phyloP scores from a whole-genome alignment of 176 grass and related monocot genomes.

The Panicum miliaceum region DNA sequence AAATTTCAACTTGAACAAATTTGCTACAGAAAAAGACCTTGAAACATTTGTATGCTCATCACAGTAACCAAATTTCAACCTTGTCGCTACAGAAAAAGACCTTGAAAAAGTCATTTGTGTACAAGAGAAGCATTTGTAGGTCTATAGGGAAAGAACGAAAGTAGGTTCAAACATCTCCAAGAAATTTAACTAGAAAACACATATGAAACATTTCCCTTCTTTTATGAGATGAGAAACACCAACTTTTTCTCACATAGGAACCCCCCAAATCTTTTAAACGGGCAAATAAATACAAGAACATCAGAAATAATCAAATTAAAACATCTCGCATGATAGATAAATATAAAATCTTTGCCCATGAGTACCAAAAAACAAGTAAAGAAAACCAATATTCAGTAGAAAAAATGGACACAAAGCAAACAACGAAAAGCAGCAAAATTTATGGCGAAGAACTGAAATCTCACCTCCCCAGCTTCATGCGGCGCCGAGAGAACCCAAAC shows the following conservation, averaged over 20 bases:
- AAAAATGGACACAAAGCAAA: slow-evolving; percentile 3
- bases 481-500: slow-evolving; percentile 89
- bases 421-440: neutral
- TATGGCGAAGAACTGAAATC: neutral
- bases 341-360: neutral
- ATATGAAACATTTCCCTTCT: neutral
- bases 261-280: neutral
- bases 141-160: neutral
- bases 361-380: neutral
- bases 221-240: neutral
- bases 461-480: slow-evolving; percentile 93
- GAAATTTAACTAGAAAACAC: slow-evolving; percentile 20
- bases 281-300: neutral
- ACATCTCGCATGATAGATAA: neutral
- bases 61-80: slow-evolving; percentile 22
- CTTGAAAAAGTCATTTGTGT: neutral
- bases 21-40: too few species aligned
- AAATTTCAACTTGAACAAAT: too few species aligned
- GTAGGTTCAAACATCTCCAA: neutral
- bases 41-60: too few species aligned
- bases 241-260: neutral
- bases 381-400: neutral
- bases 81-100: neutral
- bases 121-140: neutral
- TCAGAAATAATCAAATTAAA: neutral